These are phyloP conservation scores for Kitagawia praeruptora DNA, from an alignment of 129 eudicot genomes.

Conservation along the genomic window DNA sequence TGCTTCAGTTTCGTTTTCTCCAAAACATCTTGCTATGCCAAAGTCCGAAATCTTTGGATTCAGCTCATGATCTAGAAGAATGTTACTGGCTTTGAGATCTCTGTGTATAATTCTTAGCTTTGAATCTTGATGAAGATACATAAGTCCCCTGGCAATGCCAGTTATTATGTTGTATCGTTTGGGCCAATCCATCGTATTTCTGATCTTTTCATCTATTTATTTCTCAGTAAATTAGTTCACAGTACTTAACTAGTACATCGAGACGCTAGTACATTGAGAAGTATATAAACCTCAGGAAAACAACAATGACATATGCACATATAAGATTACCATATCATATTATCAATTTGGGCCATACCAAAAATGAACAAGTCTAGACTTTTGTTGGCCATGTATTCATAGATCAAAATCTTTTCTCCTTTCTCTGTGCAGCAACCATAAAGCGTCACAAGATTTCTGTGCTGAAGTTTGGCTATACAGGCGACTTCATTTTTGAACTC, in stretches of 20 bases:
- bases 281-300: background rate
- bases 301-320: background rate
- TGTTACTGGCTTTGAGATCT: conserved; percentile 7
- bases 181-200: background rate
- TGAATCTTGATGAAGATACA: conserved; percentile 3
- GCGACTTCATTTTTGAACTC: conserved; percentile 3
- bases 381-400: conserved; percentile 4
- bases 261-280: background rate
- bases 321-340: background rate
- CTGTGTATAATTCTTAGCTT: background rate
- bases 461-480: background rate
- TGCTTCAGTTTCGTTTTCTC: conserved; percentile 1
- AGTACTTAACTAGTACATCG: background rate
- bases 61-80: background rate
- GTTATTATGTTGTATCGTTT: conserved; percentile 2
- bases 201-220: background rate
- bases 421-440: conserved; percentile 5
- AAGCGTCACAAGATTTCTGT: conserved; percentile 5
- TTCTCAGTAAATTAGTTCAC: background rate
- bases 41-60: conserved; percentile 6
- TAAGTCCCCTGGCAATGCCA: background rate
- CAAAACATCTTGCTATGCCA: conserved; percentile 2
- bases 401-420: conserved; percentile 4
- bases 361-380: background rate
- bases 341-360: background rate